Base-by-base conservation (phyloP, 768 basidiomycete species). In the Steccherinum ochraceum region DNA sequence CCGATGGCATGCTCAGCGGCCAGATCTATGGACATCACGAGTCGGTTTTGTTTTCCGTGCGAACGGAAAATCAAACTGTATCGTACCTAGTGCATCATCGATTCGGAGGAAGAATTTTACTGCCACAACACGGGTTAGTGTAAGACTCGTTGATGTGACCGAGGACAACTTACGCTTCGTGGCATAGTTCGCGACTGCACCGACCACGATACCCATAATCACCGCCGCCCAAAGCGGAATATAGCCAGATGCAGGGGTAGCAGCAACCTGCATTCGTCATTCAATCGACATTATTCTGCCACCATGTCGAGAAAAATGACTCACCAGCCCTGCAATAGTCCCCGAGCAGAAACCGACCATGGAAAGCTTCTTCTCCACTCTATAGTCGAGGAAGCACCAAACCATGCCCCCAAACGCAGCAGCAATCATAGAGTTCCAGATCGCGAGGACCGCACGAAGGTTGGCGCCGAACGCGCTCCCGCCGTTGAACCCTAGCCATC, bases 341-440 rank as follows among this genome's bases (percentile, higher is more conserved):
- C 93, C 93, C 1, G 81, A 90, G 68, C 93, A 95, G 67, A 96
- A 87, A 24, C 91, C 90, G 57, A 95, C 90, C 79, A 92, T 92
- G 25, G 79, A 89, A 75, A 80, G 92, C 66, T 89, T 88, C 49
- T 81, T 73, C 65, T 91, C 88, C 50, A 87, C 72, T 26, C 89
- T 73, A 64, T 77, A 93, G 69, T 93, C 90, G 50, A 89, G 73
- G 48, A 84, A 65, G 59, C 84, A 89, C 90, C 92, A 93, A 27
- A 86, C 80, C 54, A 90, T 75, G 18, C 88, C 92, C 25, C 81
- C 89, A 54, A 88, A 82, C 2, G 89, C 86, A 30, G 89, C 86
- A 18, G 84, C 80, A 12, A 93, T 70, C 85, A 92, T 93, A 39
- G 89, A 86, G 67, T 93, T 93, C 82, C 91, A 87, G 50, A 86